Evolutionary conservation across 164 flowering plant species (phyloP), one percentile per base, ranked within the genome.

Genomic region (Berberis thunbergii): DNA sequence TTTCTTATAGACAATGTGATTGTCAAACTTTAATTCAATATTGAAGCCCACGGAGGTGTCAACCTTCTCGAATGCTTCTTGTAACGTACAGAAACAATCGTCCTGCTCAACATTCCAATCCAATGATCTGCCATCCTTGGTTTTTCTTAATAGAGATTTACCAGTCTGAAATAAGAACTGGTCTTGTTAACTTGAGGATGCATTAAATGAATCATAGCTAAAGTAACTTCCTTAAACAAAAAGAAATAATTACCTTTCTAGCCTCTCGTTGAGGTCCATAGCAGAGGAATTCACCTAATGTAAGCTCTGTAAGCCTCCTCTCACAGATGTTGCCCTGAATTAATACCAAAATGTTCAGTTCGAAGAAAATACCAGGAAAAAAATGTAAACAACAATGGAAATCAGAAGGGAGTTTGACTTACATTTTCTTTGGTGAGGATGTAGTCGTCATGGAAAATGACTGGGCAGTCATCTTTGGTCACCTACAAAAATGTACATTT

Each of bases 1-100:
- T 4, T 79, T 77, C 6, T 72, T 54, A 62, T 91, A 94, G 12
- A 74, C 81, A 43, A 85, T 62, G 67, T 78, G 40, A 57, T 95
- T 97, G 58, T 95, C 97, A 44, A 95, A 88, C 57, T 95, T 95
- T 68, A 95, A 56, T 68, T 95, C 99, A 26, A 91, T 81, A 67
- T 91, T 95, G 78, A 95, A 95, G 1, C 99, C 99, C 67, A 91
- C 1, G 8, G 77, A 64, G 6, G 88, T 79, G 12, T 81, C 72
- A 7, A 89, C 96, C 58, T 76, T 76, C 78, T 84, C 69, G 57
- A 91, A 91, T 1, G 84, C 88, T 59, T 95, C 94, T 82, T 95
- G 78, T 40, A 95, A 75, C 1, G 97, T 91, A 63, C 99, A 95
- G 6, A 79, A 67, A 1, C 76, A 45, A 59, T 85, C 94, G 59